Conservation (phyloP, 1,284 basidiomycete genomes). For the Malassezia nana region DNA sequence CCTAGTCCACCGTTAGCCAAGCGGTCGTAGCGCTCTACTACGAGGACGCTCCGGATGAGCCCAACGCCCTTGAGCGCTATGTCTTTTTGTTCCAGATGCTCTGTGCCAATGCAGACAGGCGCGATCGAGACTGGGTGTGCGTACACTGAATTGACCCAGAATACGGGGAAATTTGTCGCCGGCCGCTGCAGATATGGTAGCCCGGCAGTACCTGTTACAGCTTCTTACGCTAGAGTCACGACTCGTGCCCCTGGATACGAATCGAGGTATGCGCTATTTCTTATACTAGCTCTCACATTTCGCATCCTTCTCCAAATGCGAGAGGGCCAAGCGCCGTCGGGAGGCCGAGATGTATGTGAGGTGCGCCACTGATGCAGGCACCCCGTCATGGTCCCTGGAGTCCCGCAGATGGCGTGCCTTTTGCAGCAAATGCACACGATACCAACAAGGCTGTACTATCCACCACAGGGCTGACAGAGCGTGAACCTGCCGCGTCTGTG, state of each 20-base stretch:
- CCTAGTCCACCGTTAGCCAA: conserved; percentile 52
- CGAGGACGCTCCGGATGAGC: conserved; percentile 65
- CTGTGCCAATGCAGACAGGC: conserved; percentile 62
- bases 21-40: conserved; percentile 58
- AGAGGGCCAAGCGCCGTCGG: neutral
- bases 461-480: neutral
- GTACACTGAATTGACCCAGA: conserved; percentile 1
- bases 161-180: conserved; percentile 12
- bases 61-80: conserved; percentile 59
- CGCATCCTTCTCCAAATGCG: conserved; percentile 7
- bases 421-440: neutral
- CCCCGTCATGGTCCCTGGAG: conserved; percentile 7
- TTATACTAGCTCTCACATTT: conserved; percentile 7
- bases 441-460: neutral
- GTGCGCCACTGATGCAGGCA: neutral
- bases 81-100: conserved; percentile 56
- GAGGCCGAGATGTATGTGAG: conserved; percentile 1
- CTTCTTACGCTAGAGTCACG: conserved; percentile 6
- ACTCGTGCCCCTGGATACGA: neutral
- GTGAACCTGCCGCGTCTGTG: neutral
- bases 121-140: conserved; percentile 49
- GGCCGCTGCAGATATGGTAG: neutral
- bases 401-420: conserved; percentile 2
- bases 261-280: neutral
- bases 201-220: conserved; percentile 8